Evolutionary conservation across 495 filamentous ascomycete species (phyloP).

Genomic region (Aspergillus sclerotioniger): DNA sequence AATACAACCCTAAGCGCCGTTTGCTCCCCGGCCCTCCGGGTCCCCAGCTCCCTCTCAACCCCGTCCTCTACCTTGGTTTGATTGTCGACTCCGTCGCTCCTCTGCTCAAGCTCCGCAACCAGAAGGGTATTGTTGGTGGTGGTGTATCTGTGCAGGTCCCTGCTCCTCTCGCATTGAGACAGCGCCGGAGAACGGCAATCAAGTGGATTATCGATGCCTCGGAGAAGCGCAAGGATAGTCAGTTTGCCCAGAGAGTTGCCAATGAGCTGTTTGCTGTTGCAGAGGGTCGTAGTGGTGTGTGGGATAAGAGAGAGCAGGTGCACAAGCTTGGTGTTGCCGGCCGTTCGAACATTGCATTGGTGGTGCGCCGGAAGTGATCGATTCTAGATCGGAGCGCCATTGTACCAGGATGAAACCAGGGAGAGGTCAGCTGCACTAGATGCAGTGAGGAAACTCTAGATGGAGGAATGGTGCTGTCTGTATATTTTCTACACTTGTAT

Average conservation of each 20-base stretch:
- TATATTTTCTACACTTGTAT: background rate
- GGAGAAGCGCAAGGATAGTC: constrained; percentile 61
- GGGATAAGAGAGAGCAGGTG: constrained; percentile 70
- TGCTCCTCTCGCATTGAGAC: constrained; percentile 66
- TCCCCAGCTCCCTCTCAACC: constrained; percentile 71
- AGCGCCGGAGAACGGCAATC: constrained; percentile 75
- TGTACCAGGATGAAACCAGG: background rate
- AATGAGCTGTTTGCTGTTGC: constrained; percentile 85
- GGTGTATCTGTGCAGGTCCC: constrained; percentile 81
- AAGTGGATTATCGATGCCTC: constrained; percentile 85
- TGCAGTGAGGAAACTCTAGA: background rate
- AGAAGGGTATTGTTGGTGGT: constrained; percentile 80
- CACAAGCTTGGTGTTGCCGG: constrained; percentile 73
- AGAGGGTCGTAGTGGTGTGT: constrained; percentile 78
- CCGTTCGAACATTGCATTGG: constrained; percentile 59
- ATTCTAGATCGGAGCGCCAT: background rate
- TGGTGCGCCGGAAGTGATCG: constrained; percentile 21
- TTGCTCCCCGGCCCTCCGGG: constrained; percentile 73
- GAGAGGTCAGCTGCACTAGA: background rate
- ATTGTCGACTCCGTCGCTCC: constrained; percentile 98
- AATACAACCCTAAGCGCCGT: constrained; percentile 61
- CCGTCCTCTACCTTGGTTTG: constrained; percentile 73
- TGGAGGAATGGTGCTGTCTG: background rate
- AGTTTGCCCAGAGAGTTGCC: constrained; percentile 75
- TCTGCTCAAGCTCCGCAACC: constrained; percentile 69